A percentile compares a stretch with the other conserved stretches of the same genome.
Evolutionary conservation across 225 moss, liverwort and hornwort genomes (phyloP).

Genomic region (Physcomitrellopsis africana): DNA sequence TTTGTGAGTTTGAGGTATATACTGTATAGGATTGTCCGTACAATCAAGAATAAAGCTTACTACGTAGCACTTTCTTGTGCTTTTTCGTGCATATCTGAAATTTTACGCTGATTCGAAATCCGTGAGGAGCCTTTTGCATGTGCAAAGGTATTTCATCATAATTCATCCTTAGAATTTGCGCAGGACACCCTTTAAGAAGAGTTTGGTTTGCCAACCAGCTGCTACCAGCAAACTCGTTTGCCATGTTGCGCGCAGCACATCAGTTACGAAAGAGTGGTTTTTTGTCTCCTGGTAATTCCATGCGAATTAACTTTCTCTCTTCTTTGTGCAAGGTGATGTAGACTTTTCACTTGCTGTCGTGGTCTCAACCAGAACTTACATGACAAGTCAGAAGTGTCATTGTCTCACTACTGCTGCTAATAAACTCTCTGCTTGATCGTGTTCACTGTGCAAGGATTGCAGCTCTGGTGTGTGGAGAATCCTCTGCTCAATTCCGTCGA

Average conservation of each 20-base stretch:
- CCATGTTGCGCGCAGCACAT: conserved; percentile 63
- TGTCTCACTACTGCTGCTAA: conserved; percentile 24
- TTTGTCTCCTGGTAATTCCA: conserved; percentile 66
- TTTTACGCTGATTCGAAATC: background rate
- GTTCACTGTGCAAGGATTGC: conserved; percentile 73
- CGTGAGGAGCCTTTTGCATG: background rate
- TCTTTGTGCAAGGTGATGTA: background rate
- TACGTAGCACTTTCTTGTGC: background rate
- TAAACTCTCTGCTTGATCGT: conserved; percentile 24
- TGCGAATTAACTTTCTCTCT: conserved; percentile 19
- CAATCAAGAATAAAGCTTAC: background rate
- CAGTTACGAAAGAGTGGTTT: conserved; percentile 62
- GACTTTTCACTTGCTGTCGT: background rate
- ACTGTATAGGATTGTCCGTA: background rate
- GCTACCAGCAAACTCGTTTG: conserved; percentile 64
- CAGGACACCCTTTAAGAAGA: conserved; percentile 74
- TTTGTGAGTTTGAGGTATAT: background rate
- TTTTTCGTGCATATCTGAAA: background rate
- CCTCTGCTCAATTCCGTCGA: conserved; percentile 76
- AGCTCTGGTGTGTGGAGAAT: conserved; percentile 94
- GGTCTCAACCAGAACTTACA: too few relatives aligned
- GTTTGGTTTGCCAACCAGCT: conserved; percentile 62
- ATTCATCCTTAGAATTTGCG: conserved; percentile 21
- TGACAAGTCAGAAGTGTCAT: background rate
- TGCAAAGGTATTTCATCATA: background rate